Percentiles rank a stretch among this genome's conserved stretches.
phyloP scores from a whole-genome alignment of 2,329 filamentous ascomycete species.

The Ustulina deusta region DNA sequence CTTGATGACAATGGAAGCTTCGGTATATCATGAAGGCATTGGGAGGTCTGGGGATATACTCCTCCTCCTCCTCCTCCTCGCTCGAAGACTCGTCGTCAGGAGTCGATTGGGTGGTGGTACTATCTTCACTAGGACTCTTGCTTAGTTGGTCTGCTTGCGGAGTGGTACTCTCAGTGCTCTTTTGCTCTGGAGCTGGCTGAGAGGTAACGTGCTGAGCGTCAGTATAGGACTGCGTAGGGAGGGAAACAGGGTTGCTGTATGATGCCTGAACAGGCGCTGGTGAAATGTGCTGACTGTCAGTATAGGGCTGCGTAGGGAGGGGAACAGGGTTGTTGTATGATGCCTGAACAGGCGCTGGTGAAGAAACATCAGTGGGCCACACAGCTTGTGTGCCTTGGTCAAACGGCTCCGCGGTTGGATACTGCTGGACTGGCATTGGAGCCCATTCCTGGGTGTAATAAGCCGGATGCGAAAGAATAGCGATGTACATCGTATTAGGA shows the following conservation, averaged over 20 bases:
- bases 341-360: neutral
- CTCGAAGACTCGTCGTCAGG: neutral
- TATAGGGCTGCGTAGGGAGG: too few relatives aligned
- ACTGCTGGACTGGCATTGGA: neutral
- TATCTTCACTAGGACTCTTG: neutral
- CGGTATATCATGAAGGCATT: slow-evolving; percentile 6
- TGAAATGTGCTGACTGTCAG: too few relatives aligned
- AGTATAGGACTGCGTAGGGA: too few relatives aligned
- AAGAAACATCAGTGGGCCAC: neutral
- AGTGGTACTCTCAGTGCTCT: neutral
- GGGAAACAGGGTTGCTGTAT: too few relatives aligned
- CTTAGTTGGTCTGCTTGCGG: too few relatives aligned
- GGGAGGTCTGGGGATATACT: neutral
- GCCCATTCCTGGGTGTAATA: neutral
- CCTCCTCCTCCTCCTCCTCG: too few relatives aligned
- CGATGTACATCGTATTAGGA: neutral
- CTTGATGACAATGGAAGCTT: too few relatives aligned
- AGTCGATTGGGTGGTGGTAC: too few relatives aligned
- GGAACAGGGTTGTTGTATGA: neutral
- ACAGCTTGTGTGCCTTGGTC: neutral
- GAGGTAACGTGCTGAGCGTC: neutral
- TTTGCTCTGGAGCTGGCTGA: neutral
- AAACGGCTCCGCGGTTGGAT: neutral
- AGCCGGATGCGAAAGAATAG: too few relatives aligned
- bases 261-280: neutral